Evolutionary conservation across 176 grass and related monocot genomes (phyloP), one percentile per base, ranked within the genome.

Genomic region (Aegilops speltoides): DNA sequence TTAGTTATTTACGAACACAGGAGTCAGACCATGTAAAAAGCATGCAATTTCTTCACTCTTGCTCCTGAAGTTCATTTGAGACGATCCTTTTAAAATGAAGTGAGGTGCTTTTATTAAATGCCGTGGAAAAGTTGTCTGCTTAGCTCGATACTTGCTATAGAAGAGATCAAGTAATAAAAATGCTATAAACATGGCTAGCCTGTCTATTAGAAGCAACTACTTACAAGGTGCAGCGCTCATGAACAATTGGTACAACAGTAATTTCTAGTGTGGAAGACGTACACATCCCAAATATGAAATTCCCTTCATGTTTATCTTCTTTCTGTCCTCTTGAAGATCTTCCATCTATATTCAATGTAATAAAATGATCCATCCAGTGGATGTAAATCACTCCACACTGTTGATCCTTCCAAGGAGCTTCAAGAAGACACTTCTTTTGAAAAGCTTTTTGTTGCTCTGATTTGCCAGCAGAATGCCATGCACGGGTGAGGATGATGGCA

Each of bases 161-260:
- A 10, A 82, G 26, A 85, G 77, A 57, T 32, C 14, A 46, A 45
- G 41, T 8, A 43, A 43, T 16, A 48, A 50, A 41, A 26, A 72
- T 59, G 24, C 43, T 88, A 28, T 80, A 91, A 88, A 19, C 6
- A 32, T 74, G 16, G 43, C 17, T 79, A 22, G 43, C 19, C 31
- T 40, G 11, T 80, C 69, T 64, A 68, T 85, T 81, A 78, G 62
- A 91, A 83, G 64, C 15, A 63, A 78, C 79, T 90, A 79, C 80
- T 82, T 57, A 82, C 40, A 78, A 72, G 54, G 86, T 82, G 64
- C 13, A 69, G n/a, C 77, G 77, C 68, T 56, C 60, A 84, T 80
- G 50, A 61, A 78, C 6, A 50, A 73, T 64, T 69, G 69, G 48
- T 77, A 81, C 86, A 90, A 85, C 50, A 76, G 38, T 64, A 71